Evolutionary conservation across 108 stramenopile species (phyloP).

Genomic region (Pseudonitzschia delicatissima): DNA sequence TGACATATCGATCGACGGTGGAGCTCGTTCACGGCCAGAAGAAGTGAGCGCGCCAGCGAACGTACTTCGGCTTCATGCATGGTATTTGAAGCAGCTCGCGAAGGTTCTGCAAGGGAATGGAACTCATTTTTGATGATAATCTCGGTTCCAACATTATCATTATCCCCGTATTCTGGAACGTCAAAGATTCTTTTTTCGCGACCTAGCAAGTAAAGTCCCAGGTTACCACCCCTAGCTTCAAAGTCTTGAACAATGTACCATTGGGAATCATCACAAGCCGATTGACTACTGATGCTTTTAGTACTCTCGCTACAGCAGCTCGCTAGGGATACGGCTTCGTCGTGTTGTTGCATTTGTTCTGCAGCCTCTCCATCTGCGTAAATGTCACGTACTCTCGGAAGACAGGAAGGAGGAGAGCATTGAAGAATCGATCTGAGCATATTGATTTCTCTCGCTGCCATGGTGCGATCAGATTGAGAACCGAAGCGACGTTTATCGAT

Average conservation of each 20-base stretch:
- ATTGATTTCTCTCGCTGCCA: conserved; percentile 13
- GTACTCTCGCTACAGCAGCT: background rate
- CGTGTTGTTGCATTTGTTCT: background rate
- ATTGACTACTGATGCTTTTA: background rate
- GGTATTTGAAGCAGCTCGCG: background rate
- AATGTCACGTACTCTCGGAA: background rate
- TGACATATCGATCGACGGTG: conserved; percentile 15
- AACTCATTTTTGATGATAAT: background rate
- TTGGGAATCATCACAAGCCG: background rate
- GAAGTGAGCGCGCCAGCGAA: conserved; percentile 5
- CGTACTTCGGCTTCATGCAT: conserved; percentile 10
- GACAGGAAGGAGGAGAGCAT: too few species aligned
- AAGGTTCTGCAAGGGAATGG: background rate
- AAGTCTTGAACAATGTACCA: conserved; percentile 22
- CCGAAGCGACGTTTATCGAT: conserved; percentile 18
- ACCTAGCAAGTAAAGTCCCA: background rate
- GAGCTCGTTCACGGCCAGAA: conserved; percentile 6
- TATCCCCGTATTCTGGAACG: too few species aligned
- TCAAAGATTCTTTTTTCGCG: too few species aligned
- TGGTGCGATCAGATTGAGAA: conserved; percentile 6
- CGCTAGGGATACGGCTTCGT: background rate
- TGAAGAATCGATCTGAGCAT: background rate
- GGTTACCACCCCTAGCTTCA: conserved; percentile 17
- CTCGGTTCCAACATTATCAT: too few species aligned
- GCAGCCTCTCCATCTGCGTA: background rate